These are phyloP conservation scores for Fusarium annulatum DNA, from an alignment of 2,329 filamentous ascomycete species.

Conservation along the genomic window DNA sequence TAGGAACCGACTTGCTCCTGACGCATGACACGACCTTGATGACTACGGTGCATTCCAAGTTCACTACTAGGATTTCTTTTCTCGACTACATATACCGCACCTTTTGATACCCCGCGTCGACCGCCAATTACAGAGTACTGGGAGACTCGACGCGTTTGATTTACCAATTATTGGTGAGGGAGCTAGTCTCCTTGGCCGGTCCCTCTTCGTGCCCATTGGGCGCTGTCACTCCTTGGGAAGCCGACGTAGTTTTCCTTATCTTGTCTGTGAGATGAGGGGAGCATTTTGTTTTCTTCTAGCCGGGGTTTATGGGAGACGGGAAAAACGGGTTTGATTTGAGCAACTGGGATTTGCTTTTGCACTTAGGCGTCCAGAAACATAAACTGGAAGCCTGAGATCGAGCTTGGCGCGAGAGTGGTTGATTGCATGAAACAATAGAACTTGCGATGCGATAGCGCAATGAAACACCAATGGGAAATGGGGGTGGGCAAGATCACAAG, in stretches of 20 bases:
- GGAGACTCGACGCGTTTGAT: constrained; percentile 36
- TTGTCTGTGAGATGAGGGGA: constrained; percentile 20
- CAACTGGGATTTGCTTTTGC: constrained; percentile 41
- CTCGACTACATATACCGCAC: constrained; percentile 47
- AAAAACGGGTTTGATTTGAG: constrained; percentile 45
- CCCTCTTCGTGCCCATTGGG: constrained; percentile 26
- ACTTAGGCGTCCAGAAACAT: constrained; percentile 21
- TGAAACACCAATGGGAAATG: constrained; percentile 8
- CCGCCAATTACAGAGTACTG: constrained; percentile 38
- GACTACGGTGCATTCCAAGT: constrained; percentile 39
- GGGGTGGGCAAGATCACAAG: constrained; percentile 6
- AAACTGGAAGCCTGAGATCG: constrained; percentile 24
- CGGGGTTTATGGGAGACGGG: constrained; percentile 36
- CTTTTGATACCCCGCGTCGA: constrained; percentile 47
- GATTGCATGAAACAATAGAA: constrained; percentile 37
- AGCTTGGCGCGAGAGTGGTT: constrained; percentile 36
- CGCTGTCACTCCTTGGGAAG: constrained; percentile 36
- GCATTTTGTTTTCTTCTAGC: constrained; percentile 37
- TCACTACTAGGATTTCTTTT: constrained; percentile 43
- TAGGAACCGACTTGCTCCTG: constrained; percentile 24
- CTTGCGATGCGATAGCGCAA: constrained; percentile 29
- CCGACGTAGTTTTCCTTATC: constrained; percentile 27
- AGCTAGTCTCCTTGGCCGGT: constrained; percentile 28
- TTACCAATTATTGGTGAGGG: constrained; percentile 36
- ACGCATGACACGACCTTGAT: constrained; percentile 45